Base-by-base conservation (phyloP, 2,329 filamentous ascomycete genomes). In the Fusarium sp. region DNA sequence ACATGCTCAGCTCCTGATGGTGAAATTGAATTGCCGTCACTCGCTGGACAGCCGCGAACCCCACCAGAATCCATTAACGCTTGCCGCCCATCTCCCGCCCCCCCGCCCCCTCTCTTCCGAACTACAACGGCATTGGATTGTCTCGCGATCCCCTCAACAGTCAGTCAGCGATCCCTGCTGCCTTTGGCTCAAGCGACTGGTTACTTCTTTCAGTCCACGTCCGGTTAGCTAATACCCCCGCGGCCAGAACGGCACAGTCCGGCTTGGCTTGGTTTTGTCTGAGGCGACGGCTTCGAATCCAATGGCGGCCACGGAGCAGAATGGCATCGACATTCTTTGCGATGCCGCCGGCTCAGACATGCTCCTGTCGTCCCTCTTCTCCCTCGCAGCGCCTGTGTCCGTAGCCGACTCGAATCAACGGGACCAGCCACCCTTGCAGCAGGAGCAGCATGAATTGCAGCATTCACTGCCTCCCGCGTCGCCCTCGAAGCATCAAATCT, bases 311-410 rank as follows among this genome's bases (percentile, higher is more conserved):
- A 60, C 76, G 23, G 76, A 75, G 62, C 76, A 78, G 61, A 78
- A 78, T 72, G 76, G 76, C 44, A 78, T 78, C 52, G 76, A 78
- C 62, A 78, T 78, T 52, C 69, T 78, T 52, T 78, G 76, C 60
- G 76, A 78, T 73, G 76, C 76, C 58, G 76, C 76, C 43, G 76
- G 76, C 62, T 78, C 76, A 35, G 75, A 78, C 46, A 77, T 77
- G 75, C 59, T 78, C 40, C 67, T 78, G 44, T 78, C 76, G 16
- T 78, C 76, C 15, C 69, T 78, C 25, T 78, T 78, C 53, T 74
- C 76, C 43, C 62, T 78, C 40, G 74, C 76, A 62, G 60, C 74
- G 23, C 76, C 76, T 23, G 62, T 63, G 18, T 60, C 74, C 28
- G 63, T 63, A 16, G 35, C 71, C 38, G 75, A 73, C n/a, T 62